phyloP scores from a whole-genome alignment of 169 alveolate species.

The Plasmodium knowlesi region DNA sequence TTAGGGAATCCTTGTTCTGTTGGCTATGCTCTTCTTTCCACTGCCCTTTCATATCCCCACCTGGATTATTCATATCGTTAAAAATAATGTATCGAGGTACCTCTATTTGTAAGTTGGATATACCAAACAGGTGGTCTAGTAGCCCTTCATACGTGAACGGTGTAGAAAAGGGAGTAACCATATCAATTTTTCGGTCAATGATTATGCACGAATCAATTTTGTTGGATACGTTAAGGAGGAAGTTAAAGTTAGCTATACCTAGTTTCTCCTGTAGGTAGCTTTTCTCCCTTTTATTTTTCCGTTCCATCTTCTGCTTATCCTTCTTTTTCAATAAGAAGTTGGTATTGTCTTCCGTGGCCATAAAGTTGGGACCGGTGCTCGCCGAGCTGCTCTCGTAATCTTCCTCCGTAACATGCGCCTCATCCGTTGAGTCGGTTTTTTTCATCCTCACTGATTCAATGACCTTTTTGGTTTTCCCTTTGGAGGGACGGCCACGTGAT shows the following conservation, averaged over 20 bases:
- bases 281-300: constrained; percentile 34
- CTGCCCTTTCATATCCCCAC: neutral
- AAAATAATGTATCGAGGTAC: constrained; percentile 77
- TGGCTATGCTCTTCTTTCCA: neutral
- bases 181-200: constrained; percentile 84
- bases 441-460: neutral
- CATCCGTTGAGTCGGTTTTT: neutral
- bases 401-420: neutral
- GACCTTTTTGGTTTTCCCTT: neutral
- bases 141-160: constrained; percentile 89
- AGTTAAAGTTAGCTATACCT: constrained; percentile 24
- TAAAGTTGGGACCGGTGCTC: neutral
- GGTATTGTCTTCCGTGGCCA: constrained; percentile 29
- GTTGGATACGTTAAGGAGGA: constrained; percentile 13
- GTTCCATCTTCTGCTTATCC: constrained; percentile 21
- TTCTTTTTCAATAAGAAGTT: constrained; percentile 46
- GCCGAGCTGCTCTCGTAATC: neutral
- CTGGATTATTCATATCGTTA: constrained; percentile 19
- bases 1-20: neutral
- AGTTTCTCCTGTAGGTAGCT: constrained; percentile 40
- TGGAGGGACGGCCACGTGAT: neutral
- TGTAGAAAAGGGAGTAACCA: constrained; percentile 85
- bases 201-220: constrained; percentile 75
- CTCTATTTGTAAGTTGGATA: constrained; percentile 81
- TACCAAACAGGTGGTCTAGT: constrained; percentile 81